Conservation (phyloP, 2,329 filamentous ascomycete species). For the Orbilia oligospora region DNA sequence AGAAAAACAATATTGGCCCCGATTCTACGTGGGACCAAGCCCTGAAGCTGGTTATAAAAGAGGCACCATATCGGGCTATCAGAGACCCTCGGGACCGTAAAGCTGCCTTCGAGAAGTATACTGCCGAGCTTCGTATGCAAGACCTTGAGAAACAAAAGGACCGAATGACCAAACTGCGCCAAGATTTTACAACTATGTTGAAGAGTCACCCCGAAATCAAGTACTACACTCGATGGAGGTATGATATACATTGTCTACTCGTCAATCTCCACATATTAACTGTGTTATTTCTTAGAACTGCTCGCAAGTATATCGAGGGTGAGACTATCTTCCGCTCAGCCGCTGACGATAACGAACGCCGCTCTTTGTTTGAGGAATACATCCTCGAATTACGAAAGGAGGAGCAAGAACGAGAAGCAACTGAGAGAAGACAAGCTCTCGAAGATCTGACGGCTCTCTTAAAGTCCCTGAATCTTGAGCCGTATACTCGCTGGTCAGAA, state of each 20-base stretch:
- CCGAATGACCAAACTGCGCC: slow-evolving; percentile 87
- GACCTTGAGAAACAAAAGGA: slow-evolving; percentile 97
- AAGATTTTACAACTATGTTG: slow-evolving; percentile 96
- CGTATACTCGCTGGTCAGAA: slow-evolving; percentile 94
- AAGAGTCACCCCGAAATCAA: slow-evolving; percentile 97
- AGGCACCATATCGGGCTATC: slow-evolving; percentile 91
- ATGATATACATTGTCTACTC: slow-evolving; percentile 17
- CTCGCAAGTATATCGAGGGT: slow-evolving; percentile 90
- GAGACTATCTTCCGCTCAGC: slow-evolving; percentile 96
- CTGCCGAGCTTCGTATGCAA: slow-evolving; percentile 87
- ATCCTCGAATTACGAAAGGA: slow-evolving; percentile 84
- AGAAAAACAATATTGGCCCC: slow-evolving; percentile 85
- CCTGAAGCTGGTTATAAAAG: slow-evolving; percentile 86
- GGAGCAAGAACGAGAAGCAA: slow-evolving; percentile 81
- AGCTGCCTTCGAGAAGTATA: slow-evolving; percentile 94
- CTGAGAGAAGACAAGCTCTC: slow-evolving; percentile 82
- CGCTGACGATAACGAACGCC: slow-evolving; percentile 86
- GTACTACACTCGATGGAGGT: slow-evolving; percentile 95
- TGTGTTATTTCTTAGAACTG: slow-evolving; percentile 71
- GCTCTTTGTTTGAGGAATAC: slow-evolving; percentile 94
- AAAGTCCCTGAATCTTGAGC: slow-evolving; percentile 84
- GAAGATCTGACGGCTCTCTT: slow-evolving; percentile 85
- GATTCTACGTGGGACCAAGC: slow-evolving; percentile 95
- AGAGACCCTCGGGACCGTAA: slow-evolving; percentile 93
- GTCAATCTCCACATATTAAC: background rate